A percentile compares a stretch with the other conserved stretches of the same genome.
phyloP scores from a whole-genome alignment of 345 rosid genomes.

The Citrus sp. region DNA sequence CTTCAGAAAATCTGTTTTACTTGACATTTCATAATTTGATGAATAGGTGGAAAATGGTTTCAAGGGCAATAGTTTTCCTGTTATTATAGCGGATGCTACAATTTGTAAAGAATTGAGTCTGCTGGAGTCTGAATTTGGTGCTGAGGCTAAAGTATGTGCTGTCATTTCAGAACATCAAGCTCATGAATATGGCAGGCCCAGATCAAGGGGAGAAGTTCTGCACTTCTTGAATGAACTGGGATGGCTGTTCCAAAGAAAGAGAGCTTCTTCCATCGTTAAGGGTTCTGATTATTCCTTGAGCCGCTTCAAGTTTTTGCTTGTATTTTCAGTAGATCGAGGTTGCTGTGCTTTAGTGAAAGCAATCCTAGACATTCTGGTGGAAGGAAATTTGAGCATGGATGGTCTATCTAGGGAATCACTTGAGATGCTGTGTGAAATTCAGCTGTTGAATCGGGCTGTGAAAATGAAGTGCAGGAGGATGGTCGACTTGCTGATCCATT shows the following conservation, averaged over 20 bases:
- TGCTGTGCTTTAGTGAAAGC: constrained; percentile 57
- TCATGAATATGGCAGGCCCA: constrained; percentile 36
- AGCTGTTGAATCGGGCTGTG: constrained; percentile 72
- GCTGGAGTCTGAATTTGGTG: constrained; percentile 66
- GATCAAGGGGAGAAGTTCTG: constrained; percentile 60
- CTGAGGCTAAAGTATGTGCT: constrained; percentile 29
- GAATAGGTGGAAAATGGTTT: constrained; percentile 86
- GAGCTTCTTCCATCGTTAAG: constrained; percentile 24
- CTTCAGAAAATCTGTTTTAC: not conserved
- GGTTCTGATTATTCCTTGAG: constrained; percentile 41
- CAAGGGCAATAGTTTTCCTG: constrained; percentile 77
- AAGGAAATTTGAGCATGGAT: constrained; percentile 37
- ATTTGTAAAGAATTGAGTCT: constrained; percentile 76
- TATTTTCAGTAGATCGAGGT: constrained; percentile 75
- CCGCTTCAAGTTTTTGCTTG: constrained; percentile 70
- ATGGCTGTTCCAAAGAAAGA: constrained; percentile 79
- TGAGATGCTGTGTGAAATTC: constrained; percentile 59
- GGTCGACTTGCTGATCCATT: constrained; percentile 64
- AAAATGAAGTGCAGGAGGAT: constrained; percentile 63
- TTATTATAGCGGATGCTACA: constrained; percentile 72
- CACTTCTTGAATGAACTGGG: constrained; percentile 91
- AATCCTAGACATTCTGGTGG: constrained; percentile 60
- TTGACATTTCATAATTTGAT: constrained; percentile 14
- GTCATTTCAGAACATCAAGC: constrained; percentile 41
- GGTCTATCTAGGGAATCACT: constrained; percentile 45